Evolutionary conservation across 2,329 filamentous ascomycete species (phyloP).

Genomic region (Claviceps maximensis): DNA sequence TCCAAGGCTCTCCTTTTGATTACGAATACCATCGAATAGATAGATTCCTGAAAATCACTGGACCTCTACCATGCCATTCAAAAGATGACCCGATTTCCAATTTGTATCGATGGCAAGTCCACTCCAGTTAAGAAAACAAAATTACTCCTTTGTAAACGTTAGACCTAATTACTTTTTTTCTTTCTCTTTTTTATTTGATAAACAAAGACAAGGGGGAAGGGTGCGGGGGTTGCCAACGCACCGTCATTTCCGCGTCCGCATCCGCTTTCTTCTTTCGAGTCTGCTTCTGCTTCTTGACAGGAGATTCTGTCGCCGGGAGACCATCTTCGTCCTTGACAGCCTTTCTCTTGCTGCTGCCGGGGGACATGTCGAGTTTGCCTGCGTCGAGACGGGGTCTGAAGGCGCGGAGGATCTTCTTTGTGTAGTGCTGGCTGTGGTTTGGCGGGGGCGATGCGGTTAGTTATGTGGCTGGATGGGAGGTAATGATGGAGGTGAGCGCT

Average conservation of each 20-base stretch:
- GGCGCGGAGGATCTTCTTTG: constrained; percentile 23
- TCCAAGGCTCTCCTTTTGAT: too few relatives aligned
- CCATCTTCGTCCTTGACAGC: background rate
- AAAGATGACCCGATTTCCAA: background rate
- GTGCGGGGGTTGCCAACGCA: too few relatives aligned
- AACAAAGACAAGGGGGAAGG: too few relatives aligned
- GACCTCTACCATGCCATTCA: background rate
- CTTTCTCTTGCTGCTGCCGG: constrained; percentile 1
- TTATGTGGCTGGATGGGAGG: too few relatives aligned
- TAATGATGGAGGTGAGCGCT: too few relatives aligned
- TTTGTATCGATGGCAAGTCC: background rate
- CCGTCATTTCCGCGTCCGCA: background rate
- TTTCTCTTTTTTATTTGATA: too few relatives aligned
- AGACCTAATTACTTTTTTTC: too few relatives aligned
- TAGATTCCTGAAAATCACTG: background rate
- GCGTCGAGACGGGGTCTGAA: constrained; percentile 16
- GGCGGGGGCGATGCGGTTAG: background rate
- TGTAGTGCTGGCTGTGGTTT: constrained; percentile 23
- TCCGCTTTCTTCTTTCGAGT: too few relatives aligned
- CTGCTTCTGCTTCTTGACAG: background rate
- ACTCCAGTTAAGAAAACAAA: too few relatives aligned
- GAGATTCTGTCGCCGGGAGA: background rate
- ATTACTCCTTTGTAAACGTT: too few relatives aligned
- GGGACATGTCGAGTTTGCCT: constrained; percentile 4
- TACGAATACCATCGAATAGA: too few relatives aligned